These are phyloP conservation scores for Saccharomyces hybrid DNA, from an alignment of 1,139 yeast species.

Conservation along the genomic window DNA sequence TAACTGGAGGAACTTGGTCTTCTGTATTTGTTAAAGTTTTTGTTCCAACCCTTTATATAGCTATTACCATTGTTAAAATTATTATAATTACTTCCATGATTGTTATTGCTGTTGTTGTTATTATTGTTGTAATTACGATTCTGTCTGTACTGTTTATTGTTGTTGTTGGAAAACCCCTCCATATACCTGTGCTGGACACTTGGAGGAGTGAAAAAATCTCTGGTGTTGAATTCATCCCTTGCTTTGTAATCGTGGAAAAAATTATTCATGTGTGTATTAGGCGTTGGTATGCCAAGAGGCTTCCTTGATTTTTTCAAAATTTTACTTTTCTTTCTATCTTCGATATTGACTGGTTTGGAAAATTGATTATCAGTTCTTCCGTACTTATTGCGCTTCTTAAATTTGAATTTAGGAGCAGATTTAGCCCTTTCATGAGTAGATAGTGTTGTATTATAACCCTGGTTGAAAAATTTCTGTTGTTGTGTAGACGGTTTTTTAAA, in stretches of 20 bases:
- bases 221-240: conserved; percentile 43
- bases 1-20: conserved; percentile 22
- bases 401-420: conserved; percentile 25
- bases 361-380: conserved; percentile 6
- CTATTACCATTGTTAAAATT: conserved; percentile 16
- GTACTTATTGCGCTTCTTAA: conserved; percentile 18
- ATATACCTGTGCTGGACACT: conserved; percentile 62
- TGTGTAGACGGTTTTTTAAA: neutral
- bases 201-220: conserved; percentile 71
- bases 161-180: conserved; percentile 53
- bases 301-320: conserved; percentile 46
- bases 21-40: conserved; percentile 8
- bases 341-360: conserved; percentile 19
- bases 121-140: neutral
- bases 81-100: conserved; percentile 15
- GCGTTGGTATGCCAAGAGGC: conserved; percentile 58
- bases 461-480: neutral
- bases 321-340: conserved; percentile 30
- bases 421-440: conserved; percentile 16
- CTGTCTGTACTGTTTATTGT: conserved; percentile 25
- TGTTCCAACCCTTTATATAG: conserved; percentile 11
- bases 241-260: conserved; percentile 32
- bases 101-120: conserved; percentile 12
- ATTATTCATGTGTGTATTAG: conserved; percentile 35
- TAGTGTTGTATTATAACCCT: neutral